Conservation (phyloP, 2,329 filamentous ascomycete species). For the Xylariaceae sp. region DNA sequence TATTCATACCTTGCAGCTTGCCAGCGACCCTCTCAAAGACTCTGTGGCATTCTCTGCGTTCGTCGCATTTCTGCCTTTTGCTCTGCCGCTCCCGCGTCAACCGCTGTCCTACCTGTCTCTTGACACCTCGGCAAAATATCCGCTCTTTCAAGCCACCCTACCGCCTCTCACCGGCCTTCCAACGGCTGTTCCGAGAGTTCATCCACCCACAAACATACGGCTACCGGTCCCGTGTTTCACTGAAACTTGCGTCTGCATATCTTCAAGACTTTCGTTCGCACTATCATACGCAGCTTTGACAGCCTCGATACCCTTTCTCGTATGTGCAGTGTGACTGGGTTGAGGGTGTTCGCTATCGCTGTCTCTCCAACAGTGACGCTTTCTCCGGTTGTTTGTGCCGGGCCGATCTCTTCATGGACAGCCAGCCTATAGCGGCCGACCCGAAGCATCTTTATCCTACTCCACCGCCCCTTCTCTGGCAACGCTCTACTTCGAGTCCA, state of each 20-base stretch:
- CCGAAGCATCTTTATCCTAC: constrained; percentile 46
- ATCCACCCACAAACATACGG: background rate
- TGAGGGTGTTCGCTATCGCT: no score
- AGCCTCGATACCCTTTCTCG: background rate
- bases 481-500: constrained; percentile 35
- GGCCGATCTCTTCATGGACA: constrained; percentile 47
- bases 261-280: constrained; percentile 1
- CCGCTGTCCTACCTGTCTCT: constrained; percentile 3
- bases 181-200: no score
- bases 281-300: constrained; percentile 1
- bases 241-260: background rate
- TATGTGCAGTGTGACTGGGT: no score
- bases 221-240: constrained; percentile 1
- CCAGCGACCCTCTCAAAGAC: background rate
- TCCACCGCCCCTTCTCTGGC: constrained; percentile 34
- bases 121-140: constrained; percentile 7
- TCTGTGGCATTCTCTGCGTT: background rate
- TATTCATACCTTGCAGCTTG: constrained; percentile 22
- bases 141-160: constrained; percentile 1
- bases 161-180: constrained; percentile 1
- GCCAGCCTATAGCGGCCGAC: constrained; percentile 48
- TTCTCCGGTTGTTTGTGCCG: constrained; percentile 24
- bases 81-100: constrained; percentile 10
- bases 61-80: constrained; percentile 10
- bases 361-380: no score